phyloP scores from a whole-genome alignment of 2,329 filamentous ascomycete genomes.

The Tricladium varicosporioides region DNA sequence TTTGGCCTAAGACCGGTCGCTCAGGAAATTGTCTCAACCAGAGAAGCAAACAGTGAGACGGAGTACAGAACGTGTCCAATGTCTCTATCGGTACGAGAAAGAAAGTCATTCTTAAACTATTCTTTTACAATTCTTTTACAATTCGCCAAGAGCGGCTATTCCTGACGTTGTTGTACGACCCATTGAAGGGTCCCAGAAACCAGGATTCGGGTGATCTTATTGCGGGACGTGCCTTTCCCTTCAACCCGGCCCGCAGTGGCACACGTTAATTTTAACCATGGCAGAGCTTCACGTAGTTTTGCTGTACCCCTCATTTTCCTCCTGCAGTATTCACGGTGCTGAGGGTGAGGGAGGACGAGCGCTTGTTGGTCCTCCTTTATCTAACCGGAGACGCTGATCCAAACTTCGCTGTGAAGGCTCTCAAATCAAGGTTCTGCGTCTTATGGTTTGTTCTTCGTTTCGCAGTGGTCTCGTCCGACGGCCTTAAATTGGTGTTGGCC shows the following conservation, averaged over 20 bases:
- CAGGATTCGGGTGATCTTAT: constrained; percentile 27
- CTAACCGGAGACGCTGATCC: too few relatives aligned
- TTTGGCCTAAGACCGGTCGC: neutral
- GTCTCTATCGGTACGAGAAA: too few relatives aligned
- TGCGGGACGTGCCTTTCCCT: constrained; percentile 26
- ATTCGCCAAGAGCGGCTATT: constrained; percentile 20
- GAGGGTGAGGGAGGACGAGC: neutral
- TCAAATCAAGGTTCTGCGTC: neutral
- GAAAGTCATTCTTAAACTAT: too few relatives aligned
- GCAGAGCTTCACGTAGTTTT: neutral
- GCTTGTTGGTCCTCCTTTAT: neutral
- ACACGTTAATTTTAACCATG: constrained; percentile 17
- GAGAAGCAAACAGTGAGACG: too few relatives aligned
- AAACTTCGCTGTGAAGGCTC: too few relatives aligned
- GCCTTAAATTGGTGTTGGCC: constrained; percentile 10
- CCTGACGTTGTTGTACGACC: constrained; percentile 12
- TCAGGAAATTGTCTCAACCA: too few relatives aligned
- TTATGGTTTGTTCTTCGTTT: neutral
- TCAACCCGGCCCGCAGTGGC: constrained; percentile 20
- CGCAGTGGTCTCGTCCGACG: constrained; percentile 14
- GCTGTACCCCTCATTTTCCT: constrained; percentile 9
- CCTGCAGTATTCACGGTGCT: neutral
- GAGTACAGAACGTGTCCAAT: too few relatives aligned
- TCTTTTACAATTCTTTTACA: too few relatives aligned
- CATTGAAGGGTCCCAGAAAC: constrained; percentile 17